These are phyloP conservation scores for Fusarium sambucinum DNA, from an alignment of 2,329 filamentous ascomycete species.

Conservation along the genomic window DNA sequence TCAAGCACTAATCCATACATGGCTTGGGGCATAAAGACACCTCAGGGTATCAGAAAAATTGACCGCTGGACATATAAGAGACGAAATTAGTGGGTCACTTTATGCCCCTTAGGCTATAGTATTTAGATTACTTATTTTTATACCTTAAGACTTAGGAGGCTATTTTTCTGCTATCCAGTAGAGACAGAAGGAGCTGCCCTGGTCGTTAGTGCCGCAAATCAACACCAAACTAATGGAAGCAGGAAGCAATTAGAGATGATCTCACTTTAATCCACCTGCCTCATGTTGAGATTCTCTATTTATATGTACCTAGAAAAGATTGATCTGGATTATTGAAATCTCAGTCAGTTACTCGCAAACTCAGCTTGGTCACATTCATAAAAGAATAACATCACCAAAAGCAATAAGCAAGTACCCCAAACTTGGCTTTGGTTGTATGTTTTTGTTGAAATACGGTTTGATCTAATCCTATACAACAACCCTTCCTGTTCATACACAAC, in stretches of 20 bases:
- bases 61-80: too few species aligned
- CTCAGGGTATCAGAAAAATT: too few species aligned
- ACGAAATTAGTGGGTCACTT: too few species aligned
- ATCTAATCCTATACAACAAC: slow-evolving; percentile 29
- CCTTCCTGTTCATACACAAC: slow-evolving; percentile 25
- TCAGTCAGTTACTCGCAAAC: neutral
- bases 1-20: slow-evolving; percentile 2
- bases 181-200: slow-evolving; percentile 11
- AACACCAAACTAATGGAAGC: neutral
- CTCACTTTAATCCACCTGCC: slow-evolving; percentile 2
- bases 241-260: slow-evolving; percentile 2
- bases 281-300: neutral
- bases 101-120: too few species aligned
- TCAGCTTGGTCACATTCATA: neutral
- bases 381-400: neutral
- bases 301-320: neutral
- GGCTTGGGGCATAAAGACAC: neutral
- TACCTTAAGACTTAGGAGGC: too few species aligned
- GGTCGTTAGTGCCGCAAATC: neutral
- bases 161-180: too few species aligned
- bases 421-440: neutral
- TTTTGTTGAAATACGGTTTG: slow-evolving; percentile 3
- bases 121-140: too few species aligned
- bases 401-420: neutral
- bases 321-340: neutral